Evolutionary conservation across 177 flowering plant species (phyloP).

Genomic region (Telopea speciosissima): DNA sequence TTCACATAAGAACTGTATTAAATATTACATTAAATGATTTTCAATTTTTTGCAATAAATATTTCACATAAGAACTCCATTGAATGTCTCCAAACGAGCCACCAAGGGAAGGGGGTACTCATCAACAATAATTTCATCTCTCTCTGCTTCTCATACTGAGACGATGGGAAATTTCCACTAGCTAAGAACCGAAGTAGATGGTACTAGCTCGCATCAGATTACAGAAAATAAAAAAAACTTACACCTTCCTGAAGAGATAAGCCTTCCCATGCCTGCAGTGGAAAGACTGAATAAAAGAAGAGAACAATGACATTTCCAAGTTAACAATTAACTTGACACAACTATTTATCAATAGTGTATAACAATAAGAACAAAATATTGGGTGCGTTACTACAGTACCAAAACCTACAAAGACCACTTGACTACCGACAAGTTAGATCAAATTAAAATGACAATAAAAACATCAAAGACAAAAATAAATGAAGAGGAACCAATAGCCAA

Average conservation of each 20-base stretch:
- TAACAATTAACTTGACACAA: background rate
- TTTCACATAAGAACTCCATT: too few species aligned
- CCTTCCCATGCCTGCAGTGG: slow-evolving; percentile 71
- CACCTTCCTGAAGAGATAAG: slow-evolving; percentile 80
- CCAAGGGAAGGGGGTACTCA: too few species aligned
- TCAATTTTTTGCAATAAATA: too few species aligned
- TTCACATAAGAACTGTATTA: too few species aligned
- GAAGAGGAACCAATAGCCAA: background rate
- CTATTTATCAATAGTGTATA: background rate
- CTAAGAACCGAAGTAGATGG: background rate
- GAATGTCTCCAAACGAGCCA: too few species aligned
- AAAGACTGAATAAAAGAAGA: slow-evolving; percentile 38
- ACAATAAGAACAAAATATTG: background rate
- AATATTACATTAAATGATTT: too few species aligned
- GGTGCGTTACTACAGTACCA: background rate
- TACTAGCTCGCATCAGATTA: background rate
- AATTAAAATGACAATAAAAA: background rate
- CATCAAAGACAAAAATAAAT: background rate
- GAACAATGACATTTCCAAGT: background rate
- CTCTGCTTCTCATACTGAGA: too few species aligned
- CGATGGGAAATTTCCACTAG: background rate
- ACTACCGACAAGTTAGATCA: background rate
- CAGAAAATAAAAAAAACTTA: background rate
- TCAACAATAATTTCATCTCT: too few species aligned
- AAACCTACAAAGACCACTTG: background rate